phyloP scores from a whole-genome alignment of 306 rosid species.

The Trifolium repens region DNA sequence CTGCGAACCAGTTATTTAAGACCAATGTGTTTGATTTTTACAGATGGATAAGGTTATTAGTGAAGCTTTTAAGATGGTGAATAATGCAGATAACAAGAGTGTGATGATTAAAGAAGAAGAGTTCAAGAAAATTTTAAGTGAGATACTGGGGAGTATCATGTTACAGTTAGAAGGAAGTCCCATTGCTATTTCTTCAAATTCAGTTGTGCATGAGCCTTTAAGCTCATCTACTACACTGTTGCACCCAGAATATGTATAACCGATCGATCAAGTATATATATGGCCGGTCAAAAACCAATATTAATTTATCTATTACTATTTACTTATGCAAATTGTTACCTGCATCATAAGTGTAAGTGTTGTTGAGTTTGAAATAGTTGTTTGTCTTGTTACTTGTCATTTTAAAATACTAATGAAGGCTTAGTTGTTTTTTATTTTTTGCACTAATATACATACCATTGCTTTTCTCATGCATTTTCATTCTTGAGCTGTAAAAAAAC shows the following conservation, averaged over 20 bases:
- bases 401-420: neutral
- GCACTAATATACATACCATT: neutral
- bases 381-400: neutral
- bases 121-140: slow-evolving; percentile 75
- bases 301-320: slow-evolving; percentile 24
- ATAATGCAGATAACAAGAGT: slow-evolving; percentile 63
- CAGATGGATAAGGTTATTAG: slow-evolving; percentile 80
- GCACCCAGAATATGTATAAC: slow-evolving; percentile 50
- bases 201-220: slow-evolving; percentile 90
- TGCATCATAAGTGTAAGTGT: slow-evolving; percentile 2
- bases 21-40: slow-evolving; percentile 13
- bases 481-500: neutral
- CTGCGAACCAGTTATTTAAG: neutral
- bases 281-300: slow-evolving; percentile 37
- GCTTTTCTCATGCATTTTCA: neutral
- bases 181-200: slow-evolving; percentile 71
- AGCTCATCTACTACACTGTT: slow-evolving; percentile 72
- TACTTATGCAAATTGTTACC: slow-evolving; percentile 35
- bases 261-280: neutral
- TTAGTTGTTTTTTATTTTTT: neutral
- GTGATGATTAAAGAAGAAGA: slow-evolving; percentile 75
- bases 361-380: neutral
- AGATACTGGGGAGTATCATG: slow-evolving; percentile 73
- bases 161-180: slow-evolving; percentile 78
- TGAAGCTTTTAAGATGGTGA: slow-evolving; percentile 60